Evolutionary conservation across 345 rosid species (phyloP), one percentile per base, ranked within the genome.

Genomic region (Boechera divaricarpa): DNA sequence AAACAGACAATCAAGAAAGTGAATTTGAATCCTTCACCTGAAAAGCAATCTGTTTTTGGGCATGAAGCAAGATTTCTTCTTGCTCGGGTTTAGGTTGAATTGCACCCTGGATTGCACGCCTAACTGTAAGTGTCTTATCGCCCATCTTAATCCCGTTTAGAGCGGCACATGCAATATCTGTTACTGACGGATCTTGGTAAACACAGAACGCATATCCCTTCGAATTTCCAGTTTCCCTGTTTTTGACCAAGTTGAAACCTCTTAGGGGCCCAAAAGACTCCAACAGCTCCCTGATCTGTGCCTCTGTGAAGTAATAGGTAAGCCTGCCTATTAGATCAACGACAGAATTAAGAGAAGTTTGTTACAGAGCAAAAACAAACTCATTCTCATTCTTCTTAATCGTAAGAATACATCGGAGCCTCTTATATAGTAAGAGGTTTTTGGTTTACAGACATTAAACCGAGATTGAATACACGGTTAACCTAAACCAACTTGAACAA

Each of bases 121-220:
- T 87, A 45, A 96, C 97, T 11, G 93, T 91, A 72, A 96, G 97
- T 35, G 97, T 96, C 83, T 96, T 96, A 82, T 96, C 99, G 6
- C 99, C 97, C 97, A 96, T 93, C 84, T 96, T 96, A 63, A 96
- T 90, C 76, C 98, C 97, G 77, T 93, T 96, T 48, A 96, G 76
- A 72, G 99, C 96, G 29, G 93, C 91, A 81, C 99, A 96, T 31
- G 99, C 99, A 65, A 93, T 90, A 75, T 93, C 98, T 16, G 99
- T 96, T 18, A 93, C 99, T n/a, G 95, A 83, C 41, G 93, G 93
- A 80, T 96, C 99, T 82, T 91, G 94, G 75, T 90, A 93, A 54
- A 93, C 96, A 51, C 52, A 47, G 21, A 47, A 47, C 8, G 52
- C 52, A 47, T 47, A 47, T 47, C 52, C 52, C 52, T 47, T 47